A percentile compares a stretch with the other conserved stretches of the same genome.
Evolutionary conservation across 176 grass and related monocot species (phyloP).

Genomic region (Pharus latifolius): DNA sequence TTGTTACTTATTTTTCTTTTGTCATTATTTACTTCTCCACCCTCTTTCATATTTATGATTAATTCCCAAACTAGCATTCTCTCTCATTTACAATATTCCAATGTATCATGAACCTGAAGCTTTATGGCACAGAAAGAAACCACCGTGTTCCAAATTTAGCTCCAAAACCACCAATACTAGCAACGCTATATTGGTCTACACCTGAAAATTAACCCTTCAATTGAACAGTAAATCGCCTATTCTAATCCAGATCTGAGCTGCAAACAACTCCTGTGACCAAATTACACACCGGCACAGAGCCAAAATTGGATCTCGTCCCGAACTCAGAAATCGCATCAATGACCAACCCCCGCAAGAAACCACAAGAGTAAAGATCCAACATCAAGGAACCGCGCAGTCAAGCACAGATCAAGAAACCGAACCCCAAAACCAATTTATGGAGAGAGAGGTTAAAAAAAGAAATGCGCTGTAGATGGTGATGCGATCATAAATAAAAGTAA

Average conservation of each 20-base stretch:
- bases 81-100: no score
- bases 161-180: neutral
- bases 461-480: no score
- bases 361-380: neutral
- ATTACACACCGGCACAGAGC: no score
- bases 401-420: neutral
- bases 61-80: no score
- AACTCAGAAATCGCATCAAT: neutral
- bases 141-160: neutral
- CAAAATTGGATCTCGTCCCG: no score
- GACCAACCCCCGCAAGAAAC: neutral
- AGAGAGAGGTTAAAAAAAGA: no score
- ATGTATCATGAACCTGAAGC: neutral
- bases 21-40: no score
- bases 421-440: neutral
- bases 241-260: neutral
- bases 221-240: neutral
- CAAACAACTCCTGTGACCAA: neutral
- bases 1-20: no score
- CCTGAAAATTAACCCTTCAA: neutral
- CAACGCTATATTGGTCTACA: neutral
- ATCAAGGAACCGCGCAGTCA: no score
- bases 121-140: neutral
- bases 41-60: no score
- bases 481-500: no score